Evolutionary conservation across 2,329 filamentous ascomycete genomes (phyloP), one percentile per base, ranked within the genome.

Genomic region (Pleurostoma richardsiae): DNA sequence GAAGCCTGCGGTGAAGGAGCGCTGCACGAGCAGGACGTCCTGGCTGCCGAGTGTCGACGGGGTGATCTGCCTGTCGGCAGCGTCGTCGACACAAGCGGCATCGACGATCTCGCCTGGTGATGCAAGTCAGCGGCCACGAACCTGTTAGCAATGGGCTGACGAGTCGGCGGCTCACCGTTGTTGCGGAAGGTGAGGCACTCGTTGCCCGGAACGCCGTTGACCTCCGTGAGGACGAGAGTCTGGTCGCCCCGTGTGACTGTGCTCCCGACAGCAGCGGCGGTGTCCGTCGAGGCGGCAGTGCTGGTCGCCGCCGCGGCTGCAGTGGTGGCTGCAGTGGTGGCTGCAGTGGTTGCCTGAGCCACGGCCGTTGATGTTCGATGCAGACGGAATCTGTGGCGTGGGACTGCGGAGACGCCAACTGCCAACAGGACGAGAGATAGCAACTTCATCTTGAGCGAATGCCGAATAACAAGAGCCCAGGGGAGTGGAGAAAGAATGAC

Each of bases 181-280:
- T 71, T 70, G 47, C 67, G 61, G 53, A 70, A 70, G 10, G 67
- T 70, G n/a, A 71, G 53, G 48, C 59, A 64, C 52, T 64, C 60
- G 46, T 64, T 64, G 42, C 61, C 61, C 1, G 62, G 56, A 5
- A 70, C 54, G 26, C 68, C 67, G 19, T 56, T 59, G 42, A 65
- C 54, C 52, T 71, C 67, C 36, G 61, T 64, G 48, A 68, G 59
- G n/a, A 70, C 67, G 4, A 68, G 51, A 0, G 63, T 68, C 27
- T 56, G 45, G 5, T 41, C 48, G 8, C n/a, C 5, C 11, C 29
- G 44, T 42, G 28, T 44, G 30, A 29, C 43, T 28, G 30, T 49
- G 33, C n/a, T 30, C 40, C 40, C 50, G 49, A 6, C 48, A 42
- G 42, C 49, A 48, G 28, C 33, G 30, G 29, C 48, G 30, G 30